Evolutionary conservation across 2,329 filamentous ascomycete genomes (phyloP).

Genomic region (Aureobasidium sp.): DNA sequence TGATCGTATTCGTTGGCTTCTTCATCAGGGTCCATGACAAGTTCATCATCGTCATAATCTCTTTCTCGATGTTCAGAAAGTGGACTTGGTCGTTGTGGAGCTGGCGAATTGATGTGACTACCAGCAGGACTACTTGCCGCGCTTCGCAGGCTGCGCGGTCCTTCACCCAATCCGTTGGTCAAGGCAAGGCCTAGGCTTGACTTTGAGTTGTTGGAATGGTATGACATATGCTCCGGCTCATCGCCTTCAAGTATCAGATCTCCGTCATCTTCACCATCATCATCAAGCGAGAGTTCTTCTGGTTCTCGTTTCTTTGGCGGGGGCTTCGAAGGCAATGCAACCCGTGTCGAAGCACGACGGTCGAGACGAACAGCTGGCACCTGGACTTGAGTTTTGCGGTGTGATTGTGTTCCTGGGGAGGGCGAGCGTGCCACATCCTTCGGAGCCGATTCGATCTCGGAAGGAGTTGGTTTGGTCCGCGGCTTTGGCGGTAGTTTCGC

Average conservation of each 20-base stretch:
- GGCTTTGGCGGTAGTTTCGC: neutral
- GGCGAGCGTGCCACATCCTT: slow-evolving; percentile 4
- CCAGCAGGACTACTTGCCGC: slow-evolving; percentile 30
- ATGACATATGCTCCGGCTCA: slow-evolving; percentile 10
- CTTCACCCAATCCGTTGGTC: slow-evolving; percentile 24
- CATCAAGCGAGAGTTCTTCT: slow-evolving; percentile 13
- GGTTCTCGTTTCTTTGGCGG: slow-evolving; percentile 12
- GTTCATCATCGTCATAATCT: slow-evolving; percentile 20
- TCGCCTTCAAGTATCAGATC: slow-evolving; percentile 27
- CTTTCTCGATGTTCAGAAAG: slow-evolving; percentile 6
- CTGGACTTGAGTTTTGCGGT: slow-evolving; percentile 1
- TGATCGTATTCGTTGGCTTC: slow-evolving; percentile 22
- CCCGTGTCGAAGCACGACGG: slow-evolving; percentile 23
- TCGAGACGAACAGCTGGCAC: slow-evolving; percentile 27
- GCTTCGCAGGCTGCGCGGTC: slow-evolving; percentile 35
- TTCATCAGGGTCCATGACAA: slow-evolving; percentile 16
- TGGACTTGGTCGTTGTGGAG: slow-evolving; percentile 11
- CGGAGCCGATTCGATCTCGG: neutral
- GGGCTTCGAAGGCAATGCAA: slow-evolving; percentile 10
- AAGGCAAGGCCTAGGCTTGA: slow-evolving; percentile 22
- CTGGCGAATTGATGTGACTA: slow-evolving; percentile 16
- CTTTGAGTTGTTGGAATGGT: slow-evolving; percentile 16
- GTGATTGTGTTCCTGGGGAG: slow-evolving; percentile 4
- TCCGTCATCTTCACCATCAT: slow-evolving; percentile 23
- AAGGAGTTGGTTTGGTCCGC: neutral